Conservation (phyloP, 2,329 filamentous ascomycete species). For the Chrysosporium queenslandicum region DNA sequence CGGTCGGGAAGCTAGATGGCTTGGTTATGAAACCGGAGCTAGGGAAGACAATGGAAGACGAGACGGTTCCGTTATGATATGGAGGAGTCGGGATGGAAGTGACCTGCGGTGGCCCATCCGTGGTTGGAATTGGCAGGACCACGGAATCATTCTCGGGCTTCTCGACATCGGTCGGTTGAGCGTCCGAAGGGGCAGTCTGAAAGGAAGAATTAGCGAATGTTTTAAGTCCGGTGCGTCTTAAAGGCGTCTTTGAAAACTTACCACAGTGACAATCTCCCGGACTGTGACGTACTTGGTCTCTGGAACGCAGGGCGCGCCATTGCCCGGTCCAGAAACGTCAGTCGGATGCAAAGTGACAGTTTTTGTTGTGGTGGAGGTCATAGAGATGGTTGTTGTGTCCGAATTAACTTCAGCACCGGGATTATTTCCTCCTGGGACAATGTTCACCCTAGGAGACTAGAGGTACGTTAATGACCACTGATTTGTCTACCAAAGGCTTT, state of each 20-base stretch:
- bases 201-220: neutral
- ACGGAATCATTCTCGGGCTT: neutral
- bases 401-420: conserved; percentile 8
- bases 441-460: conserved; percentile 4
- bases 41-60: neutral
- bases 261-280: conserved; percentile 28
- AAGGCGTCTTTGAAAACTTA: conserved; percentile 17
- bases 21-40: conserved; percentile 8
- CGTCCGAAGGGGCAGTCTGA: neutral
- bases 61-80: conserved; percentile 1
- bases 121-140: neutral
- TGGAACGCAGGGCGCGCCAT: conserved; percentile 15
- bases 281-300: conserved; percentile 29
- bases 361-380: conserved; percentile 24
- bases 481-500: neutral
- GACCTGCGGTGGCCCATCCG: neutral
- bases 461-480: neutral
- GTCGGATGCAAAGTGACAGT: conserved; percentile 19
- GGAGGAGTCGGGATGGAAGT: neutral
- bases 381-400: conserved; percentile 23
- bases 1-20: neutral
- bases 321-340: neutral
- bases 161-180: neutral
- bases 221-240: conserved; percentile 10
- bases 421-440: neutral